phyloP scores from a whole-genome alignment of 2,329 filamentous ascomycete species.

The Hypoxylon sp. region DNA sequence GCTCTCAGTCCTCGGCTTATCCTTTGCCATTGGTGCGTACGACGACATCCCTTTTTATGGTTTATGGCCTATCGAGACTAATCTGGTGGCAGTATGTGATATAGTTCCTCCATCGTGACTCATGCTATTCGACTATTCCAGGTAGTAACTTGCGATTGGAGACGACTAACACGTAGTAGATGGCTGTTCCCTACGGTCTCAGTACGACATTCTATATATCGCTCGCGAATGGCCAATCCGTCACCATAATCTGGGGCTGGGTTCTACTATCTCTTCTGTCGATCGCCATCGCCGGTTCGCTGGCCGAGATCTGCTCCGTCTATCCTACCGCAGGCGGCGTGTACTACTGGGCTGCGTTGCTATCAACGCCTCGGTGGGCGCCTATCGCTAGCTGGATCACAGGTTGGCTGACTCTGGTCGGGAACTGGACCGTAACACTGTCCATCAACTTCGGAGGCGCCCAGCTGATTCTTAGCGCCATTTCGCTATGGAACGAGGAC shows the following conservation, averaged over 20 bases:
- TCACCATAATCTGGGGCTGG: conserved; percentile 79
- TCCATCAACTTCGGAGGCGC: conserved; percentile 78
- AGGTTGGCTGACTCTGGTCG: conserved; percentile 78
- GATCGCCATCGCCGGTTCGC: conserved; percentile 71
- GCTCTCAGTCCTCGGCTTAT: conserved; percentile 73
- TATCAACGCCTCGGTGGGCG: conserved; percentile 73
- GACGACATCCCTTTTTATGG: neutral
- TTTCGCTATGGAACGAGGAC: conserved; percentile 76
- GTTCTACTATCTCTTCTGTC: conserved; percentile 74
- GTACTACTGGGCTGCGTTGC: conserved; percentile 79
- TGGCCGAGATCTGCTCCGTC: conserved; percentile 77
- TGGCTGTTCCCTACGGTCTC: conserved; percentile 77
- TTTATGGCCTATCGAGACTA: conserved; percentile 13
- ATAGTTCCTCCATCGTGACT: conserved; percentile 4
- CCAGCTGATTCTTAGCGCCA: conserved; percentile 74
- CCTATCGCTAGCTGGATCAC: conserved; percentile 77
- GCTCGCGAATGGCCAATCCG: conserved; percentile 74
- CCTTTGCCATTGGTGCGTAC: conserved; percentile 70
- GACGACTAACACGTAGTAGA: conserved; percentile 51
- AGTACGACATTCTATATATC: conserved; percentile 77
- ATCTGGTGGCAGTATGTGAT: conserved; percentile 23
- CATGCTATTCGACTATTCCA: neutral
- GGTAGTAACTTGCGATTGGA: neutral
- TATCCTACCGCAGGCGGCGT: conserved; percentile 77
- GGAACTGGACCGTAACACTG: conserved; percentile 75